Evolutionary conservation across 2,329 filamentous ascomycete genomes (phyloP).

Genomic region (Trichophyton equinum): DNA sequence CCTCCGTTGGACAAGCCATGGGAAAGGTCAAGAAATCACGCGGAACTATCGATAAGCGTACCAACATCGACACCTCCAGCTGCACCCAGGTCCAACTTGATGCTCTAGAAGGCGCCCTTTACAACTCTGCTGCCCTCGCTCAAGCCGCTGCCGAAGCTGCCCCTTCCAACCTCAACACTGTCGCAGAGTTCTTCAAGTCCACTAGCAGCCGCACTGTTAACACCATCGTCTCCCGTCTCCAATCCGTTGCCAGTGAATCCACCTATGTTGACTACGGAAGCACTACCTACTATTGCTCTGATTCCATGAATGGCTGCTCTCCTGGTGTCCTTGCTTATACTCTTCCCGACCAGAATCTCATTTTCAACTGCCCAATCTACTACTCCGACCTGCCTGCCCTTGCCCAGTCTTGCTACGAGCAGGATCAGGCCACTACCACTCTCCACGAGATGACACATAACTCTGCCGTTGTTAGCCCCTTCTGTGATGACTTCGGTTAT

Average conservation of each 20-base stretch:
- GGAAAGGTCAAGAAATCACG: constrained; percentile 11
- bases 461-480: constrained; percentile 40
- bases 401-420: constrained; percentile 44
- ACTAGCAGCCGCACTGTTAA: constrained; percentile 34
- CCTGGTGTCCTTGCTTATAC: constrained; percentile 50
- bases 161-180: constrained; percentile 26
- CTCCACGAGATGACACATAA: constrained; percentile 56
- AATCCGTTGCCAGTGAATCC: constrained; percentile 45
- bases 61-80: constrained; percentile 31
- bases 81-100: constrained; percentile 40
- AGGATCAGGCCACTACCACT: constrained; percentile 54
- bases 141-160: constrained; percentile 41
- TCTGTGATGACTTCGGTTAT: constrained; percentile 48
- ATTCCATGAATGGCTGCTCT: constrained; percentile 43
- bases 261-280: constrained; percentile 36
- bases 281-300: constrained; percentile 49
- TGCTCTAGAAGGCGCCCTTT: constrained; percentile 40
- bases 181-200: constrained; percentile 54
- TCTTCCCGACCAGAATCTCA: constrained; percentile 40
- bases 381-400: constrained; percentile 37
- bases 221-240: constrained; percentile 41
- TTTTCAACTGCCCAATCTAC: constrained; percentile 53
- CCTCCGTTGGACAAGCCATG: constrained; percentile 38
- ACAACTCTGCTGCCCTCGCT: constrained; percentile 42
- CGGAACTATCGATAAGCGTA: constrained; percentile 1